Base-by-base conservation (phyloP, 495 filamentous ascomycete species). In the Xylaria cubensis region DNA sequence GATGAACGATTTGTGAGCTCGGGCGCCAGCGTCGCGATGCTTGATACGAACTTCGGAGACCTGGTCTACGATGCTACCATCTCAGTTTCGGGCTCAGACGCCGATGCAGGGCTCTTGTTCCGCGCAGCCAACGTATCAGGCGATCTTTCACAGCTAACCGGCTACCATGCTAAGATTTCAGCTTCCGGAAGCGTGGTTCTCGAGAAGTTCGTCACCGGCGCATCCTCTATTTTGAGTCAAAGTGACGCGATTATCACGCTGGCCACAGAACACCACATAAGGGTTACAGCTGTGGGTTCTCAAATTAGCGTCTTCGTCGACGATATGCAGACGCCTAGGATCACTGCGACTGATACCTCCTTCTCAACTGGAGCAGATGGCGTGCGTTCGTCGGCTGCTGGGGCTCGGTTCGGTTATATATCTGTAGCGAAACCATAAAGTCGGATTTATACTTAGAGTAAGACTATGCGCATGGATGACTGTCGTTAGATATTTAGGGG, bases 41-140 rank as follows among this genome's bases (percentile, higher is more conserved):
- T 81, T 5, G 78, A 81, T 58, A 80, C 77, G 24, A 77, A 81
- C 53, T 81, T 80, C 39, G 48, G 67, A 2, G 73, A 78, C 13
- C 65, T 80, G 4, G 68, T 74, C 19, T 79, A 74, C 17, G 75
- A 79, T 3, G 80, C 77, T 1, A 75, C 73, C 7, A 36, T 80
- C 12, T 24, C 69, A 4, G 7, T 80, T 17, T n/a, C 51, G 8
- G 58, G 72, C 15, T 61, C 64, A 4, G 19, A 15, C 12, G 70
- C 76, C 2, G 73, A 79, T 51, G 79, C 76, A 15, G 79, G 79
- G 1, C 72, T 81, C 0, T 56, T 81, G 8, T 79, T 81, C 73
- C 76, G 76, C 41, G 72, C 72, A 26, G 58, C 64, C 21, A 51
- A 64, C 39, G 53, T 72, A 0, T 64, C 72, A 8, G 63, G 21